A percentile compares a stretch with the other conserved stretches of the same genome.
Conservation (phyloP, 805 yeast species). For the Yamadazyma tumulicola region DNA sequence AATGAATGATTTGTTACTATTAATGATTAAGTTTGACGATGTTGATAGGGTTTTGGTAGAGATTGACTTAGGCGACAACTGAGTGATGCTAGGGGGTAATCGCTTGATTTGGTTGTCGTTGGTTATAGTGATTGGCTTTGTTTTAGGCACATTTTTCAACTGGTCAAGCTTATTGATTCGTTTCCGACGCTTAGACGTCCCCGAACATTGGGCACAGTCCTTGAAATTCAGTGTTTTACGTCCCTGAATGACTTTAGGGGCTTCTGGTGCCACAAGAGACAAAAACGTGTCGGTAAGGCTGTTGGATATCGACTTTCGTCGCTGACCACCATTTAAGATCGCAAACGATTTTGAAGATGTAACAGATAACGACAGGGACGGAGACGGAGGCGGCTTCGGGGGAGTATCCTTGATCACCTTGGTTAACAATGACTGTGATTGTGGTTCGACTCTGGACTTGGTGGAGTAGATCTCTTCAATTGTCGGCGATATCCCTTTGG, state of each 20-base stretch:
- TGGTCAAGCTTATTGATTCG: slow-evolving; percentile 10
- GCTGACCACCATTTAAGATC: slow-evolving; percentile 6
- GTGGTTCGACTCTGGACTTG: not conserved
- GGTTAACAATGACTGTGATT: slow-evolving; percentile 14
- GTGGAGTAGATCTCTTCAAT: slow-evolving; percentile 1
- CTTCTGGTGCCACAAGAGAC: slow-evolving; percentile 4
- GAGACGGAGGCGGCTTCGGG: slow-evolving; percentile 1
- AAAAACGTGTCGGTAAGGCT: slow-evolving; percentile 28
- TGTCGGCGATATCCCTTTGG: slow-evolving; percentile 2
- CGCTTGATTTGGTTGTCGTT: slow-evolving; percentile 30
- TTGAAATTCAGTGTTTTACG: slow-evolving; percentile 2
- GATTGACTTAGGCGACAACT: not conserved
- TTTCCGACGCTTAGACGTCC: slow-evolving; percentile 2
- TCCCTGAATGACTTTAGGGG: slow-evolving; percentile 4
- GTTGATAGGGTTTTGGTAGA: slow-evolving; percentile 2
- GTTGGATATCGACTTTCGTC: slow-evolving; percentile 16
- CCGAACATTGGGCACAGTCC: slow-evolving; percentile 13
- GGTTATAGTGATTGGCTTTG: slow-evolving; percentile 22
- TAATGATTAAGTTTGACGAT: slow-evolving; percentile 38
- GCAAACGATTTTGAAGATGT: slow-evolving; percentile 11
- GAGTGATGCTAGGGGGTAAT: slow-evolving; percentile 20
- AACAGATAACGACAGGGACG: not conserved
- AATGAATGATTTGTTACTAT: slow-evolving; percentile 38
- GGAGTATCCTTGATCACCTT: slow-evolving; percentile 7
- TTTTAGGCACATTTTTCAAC: slow-evolving; percentile 12